These are phyloP conservation scores for Myxozyma geophila DNA, from an alignment of 805 yeast species.

Conservation along the genomic window DNA sequence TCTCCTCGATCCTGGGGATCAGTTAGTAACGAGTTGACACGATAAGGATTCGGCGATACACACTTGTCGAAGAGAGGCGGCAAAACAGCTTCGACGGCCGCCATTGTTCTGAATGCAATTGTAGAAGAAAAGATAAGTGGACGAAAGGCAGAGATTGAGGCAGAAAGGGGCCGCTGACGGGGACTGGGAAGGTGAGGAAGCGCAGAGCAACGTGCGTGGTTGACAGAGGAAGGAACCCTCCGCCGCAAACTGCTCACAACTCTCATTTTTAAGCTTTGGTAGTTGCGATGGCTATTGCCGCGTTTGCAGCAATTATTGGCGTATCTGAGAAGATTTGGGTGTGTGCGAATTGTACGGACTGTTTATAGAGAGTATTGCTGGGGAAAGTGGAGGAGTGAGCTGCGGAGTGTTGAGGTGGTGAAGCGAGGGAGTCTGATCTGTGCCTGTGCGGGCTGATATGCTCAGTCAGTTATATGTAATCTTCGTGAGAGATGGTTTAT, in stretches of 20 bases:
- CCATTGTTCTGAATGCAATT: constrained; percentile 20
- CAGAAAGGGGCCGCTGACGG: background rate
- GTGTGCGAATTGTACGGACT: too few species aligned
- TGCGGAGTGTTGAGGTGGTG: too few species aligned
- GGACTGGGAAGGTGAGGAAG: background rate
- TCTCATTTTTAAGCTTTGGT: background rate
- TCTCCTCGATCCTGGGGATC: constrained; percentile 27
- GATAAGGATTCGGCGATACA: background rate
- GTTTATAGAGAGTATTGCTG: too few species aligned
- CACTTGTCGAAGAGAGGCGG: constrained; percentile 28
- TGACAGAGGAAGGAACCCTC: background rate
- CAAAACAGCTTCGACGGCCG: constrained; percentile 26
- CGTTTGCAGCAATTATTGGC: background rate
- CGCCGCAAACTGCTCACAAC: constrained; percentile 10
- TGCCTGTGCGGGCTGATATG: too few species aligned
- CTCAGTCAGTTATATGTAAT: too few species aligned
- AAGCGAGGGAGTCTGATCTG: too few species aligned
- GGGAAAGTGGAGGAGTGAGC: too few species aligned
- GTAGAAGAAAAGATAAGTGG: background rate
- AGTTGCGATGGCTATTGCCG: background rate
- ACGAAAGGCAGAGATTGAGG: background rate
- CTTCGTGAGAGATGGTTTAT: too few species aligned
- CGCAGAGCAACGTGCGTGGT: background rate
- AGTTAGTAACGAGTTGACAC: background rate
- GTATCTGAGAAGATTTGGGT: background rate